These are phyloP conservation scores for Penicillium alfredii DNA, from an alignment of 495 filamentous ascomycete species.

Conservation along the genomic window DNA sequence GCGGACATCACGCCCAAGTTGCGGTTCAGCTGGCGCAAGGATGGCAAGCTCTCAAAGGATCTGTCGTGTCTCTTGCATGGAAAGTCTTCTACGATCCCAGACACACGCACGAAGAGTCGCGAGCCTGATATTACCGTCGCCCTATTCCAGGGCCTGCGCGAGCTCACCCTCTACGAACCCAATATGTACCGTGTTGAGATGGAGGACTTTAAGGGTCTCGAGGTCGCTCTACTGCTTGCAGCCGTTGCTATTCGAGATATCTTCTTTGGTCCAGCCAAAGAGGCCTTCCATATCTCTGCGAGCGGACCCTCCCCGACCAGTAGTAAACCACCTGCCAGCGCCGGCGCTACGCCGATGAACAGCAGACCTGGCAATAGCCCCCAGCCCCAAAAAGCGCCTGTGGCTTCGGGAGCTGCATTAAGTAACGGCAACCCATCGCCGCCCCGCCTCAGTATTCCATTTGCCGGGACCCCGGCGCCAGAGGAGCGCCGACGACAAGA, in stretches of 20 bases:
- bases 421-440: constrained; percentile 6
- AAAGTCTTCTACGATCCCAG: constrained; percentile 56
- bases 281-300: constrained; percentile 72
- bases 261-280: constrained; percentile 60
- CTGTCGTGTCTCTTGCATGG: constrained; percentile 77
- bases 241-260: constrained; percentile 84
- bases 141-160: constrained; percentile 61
- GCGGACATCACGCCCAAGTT: constrained; percentile 71
- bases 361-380: constrained; percentile 7
- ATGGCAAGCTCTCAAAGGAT: constrained; percentile 78
- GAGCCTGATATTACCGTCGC: constrained; percentile 94
- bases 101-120: constrained; percentile 63
- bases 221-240: constrained; percentile 77
- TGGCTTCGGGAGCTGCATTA: too few relatives aligned
- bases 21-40: constrained; percentile 86
- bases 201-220: constrained; percentile 90
- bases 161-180: constrained; percentile 85
- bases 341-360: too few relatives aligned
- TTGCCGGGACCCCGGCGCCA: constrained; percentile 15
- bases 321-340: constrained; percentile 1
- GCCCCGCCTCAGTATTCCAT: constrained; percentile 9
- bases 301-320: constrained; percentile 4
- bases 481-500: constrained; percentile 31
- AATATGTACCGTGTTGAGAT: constrained; percentile 86
- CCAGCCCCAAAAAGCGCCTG: constrained; percentile 4